A percentile compares a stretch with the other conserved stretches of the same genome.
Conservation (phyloP, 2,329 filamentous ascomycete genomes). For the Aspergillus pseudonomiae region DNA sequence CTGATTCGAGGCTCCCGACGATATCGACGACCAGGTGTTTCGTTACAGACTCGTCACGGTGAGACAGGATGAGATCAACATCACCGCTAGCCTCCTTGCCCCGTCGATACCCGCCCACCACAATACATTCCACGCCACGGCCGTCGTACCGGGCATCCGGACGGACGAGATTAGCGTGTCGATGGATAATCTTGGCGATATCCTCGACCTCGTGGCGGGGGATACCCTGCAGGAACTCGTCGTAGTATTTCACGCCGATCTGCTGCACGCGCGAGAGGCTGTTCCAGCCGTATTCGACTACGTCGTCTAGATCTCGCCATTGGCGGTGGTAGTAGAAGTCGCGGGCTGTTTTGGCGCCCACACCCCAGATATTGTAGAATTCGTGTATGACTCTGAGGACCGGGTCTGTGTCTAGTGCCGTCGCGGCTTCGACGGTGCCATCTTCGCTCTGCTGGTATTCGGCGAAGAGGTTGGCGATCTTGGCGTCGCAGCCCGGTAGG, state of each 20-base stretch:
- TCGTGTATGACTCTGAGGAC: conserved; percentile 65
- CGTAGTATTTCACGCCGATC: conserved; percentile 91
- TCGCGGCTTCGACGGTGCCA: conserved; percentile 65
- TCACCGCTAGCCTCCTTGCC: conserved; percentile 76
- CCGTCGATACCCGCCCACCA: conserved; percentile 81
- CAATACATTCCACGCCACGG: conserved; percentile 58
- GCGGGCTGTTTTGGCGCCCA: conserved; percentile 77
- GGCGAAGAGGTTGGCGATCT: conserved; percentile 75
- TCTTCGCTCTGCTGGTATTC: conserved; percentile 67
- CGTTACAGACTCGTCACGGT: conserved; percentile 71
- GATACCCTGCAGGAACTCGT: conserved; percentile 76
- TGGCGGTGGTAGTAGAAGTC: conserved; percentile 76
- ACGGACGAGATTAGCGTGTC: conserved; percentile 67
- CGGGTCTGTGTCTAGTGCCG: conserved; percentile 65
- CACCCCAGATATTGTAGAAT: conserved; percentile 92
- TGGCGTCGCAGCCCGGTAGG: conserved; percentile 79
- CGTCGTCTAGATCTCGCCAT: conserved; percentile 83
- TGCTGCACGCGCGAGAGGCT: conserved; percentile 79
- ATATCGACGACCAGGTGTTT: conserved; percentile 71
- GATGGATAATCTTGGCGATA: conserved; percentile 66
- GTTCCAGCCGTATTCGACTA: conserved; percentile 81
- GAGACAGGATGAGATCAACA: conserved; percentile 82
- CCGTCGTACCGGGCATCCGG: conserved; percentile 44
- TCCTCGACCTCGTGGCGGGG: conserved; percentile 71
- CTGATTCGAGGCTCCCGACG: conserved; percentile 69